Percentiles rank a stretch among this genome's conserved stretches.
These are phyloP conservation scores for Neofusicoccum cordaticola DNA, from an alignment of 2,329 filamentous ascomycete species.

Conservation along the genomic window DNA sequence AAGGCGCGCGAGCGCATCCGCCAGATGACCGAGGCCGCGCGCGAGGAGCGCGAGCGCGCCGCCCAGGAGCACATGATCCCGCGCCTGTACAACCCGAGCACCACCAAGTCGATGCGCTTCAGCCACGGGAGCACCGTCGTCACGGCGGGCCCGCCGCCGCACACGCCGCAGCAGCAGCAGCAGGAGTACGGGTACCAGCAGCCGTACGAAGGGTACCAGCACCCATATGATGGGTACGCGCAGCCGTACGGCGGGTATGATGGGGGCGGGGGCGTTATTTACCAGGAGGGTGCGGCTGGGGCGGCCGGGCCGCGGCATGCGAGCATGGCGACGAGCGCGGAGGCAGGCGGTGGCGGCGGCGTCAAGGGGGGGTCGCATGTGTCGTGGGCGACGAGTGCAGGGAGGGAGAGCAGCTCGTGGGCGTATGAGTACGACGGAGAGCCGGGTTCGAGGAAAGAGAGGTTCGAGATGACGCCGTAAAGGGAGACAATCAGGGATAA, in stretches of 20 bases:
- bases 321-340: neutral
- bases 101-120: neutral
- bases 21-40: neutral
- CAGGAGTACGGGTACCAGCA: no score
- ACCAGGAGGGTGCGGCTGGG: neutral
- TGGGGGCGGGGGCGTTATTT: neutral
- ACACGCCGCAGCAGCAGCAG: neutral
- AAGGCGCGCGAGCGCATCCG: conserved; percentile 11
- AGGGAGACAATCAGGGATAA: no score
- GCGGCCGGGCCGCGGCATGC: no score
- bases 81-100: neutral
- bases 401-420: neutral
- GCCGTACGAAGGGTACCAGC: no score
- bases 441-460: neutral
- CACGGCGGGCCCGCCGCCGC: neutral
- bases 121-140: neutral
- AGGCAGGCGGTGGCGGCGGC: neutral
- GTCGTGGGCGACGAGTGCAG: neutral
- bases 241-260: neutral
- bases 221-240: neutral
- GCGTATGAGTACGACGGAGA: neutral
- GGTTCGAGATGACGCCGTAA: conserved; percentile 12
- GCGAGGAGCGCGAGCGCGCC: conserved; percentile 11
- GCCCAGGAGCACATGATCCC: conserved; percentile 5
- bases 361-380: neutral